Conservation (phyloP, 305 asterid genomes). For the Solanum hybrid region DNA sequence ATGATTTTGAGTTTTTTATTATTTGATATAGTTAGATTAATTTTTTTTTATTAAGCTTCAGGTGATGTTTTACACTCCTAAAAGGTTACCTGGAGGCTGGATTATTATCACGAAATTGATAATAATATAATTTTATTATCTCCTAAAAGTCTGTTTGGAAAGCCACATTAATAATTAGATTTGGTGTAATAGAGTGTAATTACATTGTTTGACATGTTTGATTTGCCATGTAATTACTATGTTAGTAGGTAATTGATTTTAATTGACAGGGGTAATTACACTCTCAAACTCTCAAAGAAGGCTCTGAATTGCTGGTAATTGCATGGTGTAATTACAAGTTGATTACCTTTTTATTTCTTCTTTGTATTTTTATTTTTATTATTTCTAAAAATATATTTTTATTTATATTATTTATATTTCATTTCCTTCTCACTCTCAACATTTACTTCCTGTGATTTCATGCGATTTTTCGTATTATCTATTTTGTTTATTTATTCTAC, state of each 20-base stretch:
- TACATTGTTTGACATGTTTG: too few relatives aligned
- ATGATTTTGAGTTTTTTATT: neutral
- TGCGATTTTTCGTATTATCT: neutral
- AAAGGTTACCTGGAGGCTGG: neutral
- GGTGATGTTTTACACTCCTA: neutral
- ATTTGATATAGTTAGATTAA: neutral
- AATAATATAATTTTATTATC: neutral
- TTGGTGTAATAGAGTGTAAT: neutral
- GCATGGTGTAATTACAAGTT: too few relatives aligned
- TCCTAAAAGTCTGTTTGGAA: neutral
- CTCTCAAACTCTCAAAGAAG: neutral
- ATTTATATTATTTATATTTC: too few relatives aligned
- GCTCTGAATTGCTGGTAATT: too few relatives aligned
- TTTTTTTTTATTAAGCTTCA: neutral
- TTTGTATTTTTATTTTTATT: too few relatives aligned
- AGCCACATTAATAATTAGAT: too few relatives aligned
- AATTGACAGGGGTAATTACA: neutral
- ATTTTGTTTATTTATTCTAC: too few relatives aligned
- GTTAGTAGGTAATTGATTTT: neutral
- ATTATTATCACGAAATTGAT: neutral
- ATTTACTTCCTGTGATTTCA: neutral
- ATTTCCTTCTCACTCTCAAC: neutral
- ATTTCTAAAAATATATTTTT: neutral
- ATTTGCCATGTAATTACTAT: too few relatives aligned
- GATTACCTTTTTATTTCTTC: too few relatives aligned